Base-by-base conservation (phyloP, 139 green algal genomes). In the Chlorella sp. region DNA sequence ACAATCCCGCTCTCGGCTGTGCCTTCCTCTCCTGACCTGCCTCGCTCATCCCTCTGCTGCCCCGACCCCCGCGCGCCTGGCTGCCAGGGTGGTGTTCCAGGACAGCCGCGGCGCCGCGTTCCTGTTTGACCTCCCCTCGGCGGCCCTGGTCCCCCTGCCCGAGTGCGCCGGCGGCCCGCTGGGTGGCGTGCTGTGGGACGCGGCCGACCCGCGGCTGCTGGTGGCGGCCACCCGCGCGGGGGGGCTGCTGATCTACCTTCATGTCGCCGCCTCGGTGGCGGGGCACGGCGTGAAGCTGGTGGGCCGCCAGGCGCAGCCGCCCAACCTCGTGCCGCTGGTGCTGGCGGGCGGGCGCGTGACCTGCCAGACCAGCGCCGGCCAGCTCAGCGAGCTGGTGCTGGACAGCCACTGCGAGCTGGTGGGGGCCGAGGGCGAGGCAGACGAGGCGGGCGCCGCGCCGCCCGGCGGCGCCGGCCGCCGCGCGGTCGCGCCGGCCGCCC, bases 111-210 rank as follows among this genome's bases (percentile, higher is more conserved):
- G 75, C 38, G 53, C 65, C 17, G 65, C 89, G 27, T 78, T 81
- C 46, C 64, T 96, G 35, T 92, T 88, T 80, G 92, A 91, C 74
- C 84, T 90, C 2, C 73, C 92, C 27, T 91, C 88, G 53, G 89
- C 92, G 65, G 78, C 91, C 67, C 74, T 89, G 48, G 67, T 87
- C 62, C 60, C 50, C 6, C 53, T 89, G n/a, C 81, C 86, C 2
- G 60, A 80, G 29, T 77, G 74, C 12, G 59, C 23, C 0, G 73
- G 79, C 27, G 55, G 58, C n/a, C n/a, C n/a, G 4, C 59, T 84
- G 48, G 76, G 83, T 29, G 64, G 56, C 9, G 81, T 91, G 27
- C 79, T 93, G 60, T 95, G 91, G 91, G 89, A 95, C 67, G 72
- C 68, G 1, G 61, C 66, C 0, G 87, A 95, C 66, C 64, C 76